phyloP scores from a whole-genome alignment of 768 basidiomycete species.

The Lentinula sp. region DNA sequence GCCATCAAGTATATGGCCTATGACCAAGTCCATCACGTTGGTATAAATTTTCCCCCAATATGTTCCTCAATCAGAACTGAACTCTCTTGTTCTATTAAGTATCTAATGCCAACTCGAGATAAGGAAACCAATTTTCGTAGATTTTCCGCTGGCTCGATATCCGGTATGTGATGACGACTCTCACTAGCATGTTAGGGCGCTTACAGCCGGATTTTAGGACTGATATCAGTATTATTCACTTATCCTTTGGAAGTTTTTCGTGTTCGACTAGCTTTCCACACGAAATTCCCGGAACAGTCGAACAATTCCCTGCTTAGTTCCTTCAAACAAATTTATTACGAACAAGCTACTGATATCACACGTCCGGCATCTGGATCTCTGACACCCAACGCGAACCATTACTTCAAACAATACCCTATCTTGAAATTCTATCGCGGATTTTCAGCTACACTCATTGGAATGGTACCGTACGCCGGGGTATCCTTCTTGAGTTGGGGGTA shows the following conservation, averaged over 20 bases:
- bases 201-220: slow-evolving; percentile 38
- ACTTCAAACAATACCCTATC: slow-evolving; percentile 61
- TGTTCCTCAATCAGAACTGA: neutral
- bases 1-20: slow-evolving; percentile 97
- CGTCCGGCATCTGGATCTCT: neutral
- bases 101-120: slow-evolving; percentile 79
- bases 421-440: slow-evolving; percentile 98
- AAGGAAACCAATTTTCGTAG: slow-evolving; percentile 74
- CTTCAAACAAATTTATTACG: slow-evolving; percentile 63
- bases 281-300: slow-evolving; percentile 23
- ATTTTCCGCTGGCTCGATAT: slow-evolving; percentile 82
- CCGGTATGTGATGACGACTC: slow-evolving; percentile 47
- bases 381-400: slow-evolving; percentile 16
- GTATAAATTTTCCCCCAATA: slow-evolving; percentile 13
- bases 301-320: slow-evolving; percentile 49
- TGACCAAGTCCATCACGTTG: slow-evolving; percentile 77
- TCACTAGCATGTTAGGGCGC: neutral
- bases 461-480: slow-evolving; percentile 93
- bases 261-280: slow-evolving; percentile 91
- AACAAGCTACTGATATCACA: slow-evolving; percentile 35
- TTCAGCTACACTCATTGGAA: slow-evolving; percentile 83
- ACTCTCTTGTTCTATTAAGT: slow-evolving; percentile 30
- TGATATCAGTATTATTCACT: slow-evolving; percentile 83
- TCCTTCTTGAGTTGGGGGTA: slow-evolving; percentile 92
- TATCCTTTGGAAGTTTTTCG: slow-evolving; percentile 95